A percentile compares a stretch with the other conserved stretches of the same genome.
phyloP scores from a whole-genome alignment of 2,329 filamentous ascomycete genomes.

The Diplodia scrobiculata region DNA sequence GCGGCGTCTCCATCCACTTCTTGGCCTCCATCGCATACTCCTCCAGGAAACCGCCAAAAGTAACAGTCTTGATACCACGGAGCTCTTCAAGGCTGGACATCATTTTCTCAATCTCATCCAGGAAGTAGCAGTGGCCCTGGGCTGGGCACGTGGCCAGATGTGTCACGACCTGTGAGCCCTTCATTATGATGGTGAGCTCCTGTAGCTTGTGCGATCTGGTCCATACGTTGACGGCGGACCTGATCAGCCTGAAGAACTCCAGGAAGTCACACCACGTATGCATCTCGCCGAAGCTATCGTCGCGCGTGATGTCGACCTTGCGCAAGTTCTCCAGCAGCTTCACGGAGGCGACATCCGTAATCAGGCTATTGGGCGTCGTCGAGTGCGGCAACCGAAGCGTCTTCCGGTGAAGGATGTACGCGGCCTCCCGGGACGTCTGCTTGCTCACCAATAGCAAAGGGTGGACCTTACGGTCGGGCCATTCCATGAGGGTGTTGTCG shows the following conservation, averaged over 20 bases:
- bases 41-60: conserved; percentile 21
- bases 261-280: conserved; percentile 27
- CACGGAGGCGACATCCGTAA: conserved; percentile 15
- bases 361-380: conserved; percentile 10
- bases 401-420: conserved; percentile 25
- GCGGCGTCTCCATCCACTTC: conserved; percentile 23
- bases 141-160: conserved; percentile 15
- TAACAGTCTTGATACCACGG: conserved; percentile 28
- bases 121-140: conserved; percentile 26
- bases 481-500: conserved; percentile 13
- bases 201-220: conserved; percentile 21
- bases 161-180: conserved; percentile 4
- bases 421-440: conserved; percentile 20
- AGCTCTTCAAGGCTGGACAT: conserved; percentile 12
- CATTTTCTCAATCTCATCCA: conserved; percentile 26
- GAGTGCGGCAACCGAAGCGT: conserved; percentile 20
- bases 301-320: conserved; percentile 25
- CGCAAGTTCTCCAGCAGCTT: conserved; percentile 19
- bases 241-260: conserved; percentile 27
- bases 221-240: conserved; percentile 18
- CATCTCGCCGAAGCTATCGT: conserved; percentile 23
- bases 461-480: conserved; percentile 9
- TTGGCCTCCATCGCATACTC: conserved; percentile 9
- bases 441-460: conserved; percentile 20
- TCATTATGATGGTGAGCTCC: conserved; percentile 23